These are phyloP conservation scores for Breynia disticha DNA, from an alignment of 441 rosid species.

Conservation along the genomic window DNA sequence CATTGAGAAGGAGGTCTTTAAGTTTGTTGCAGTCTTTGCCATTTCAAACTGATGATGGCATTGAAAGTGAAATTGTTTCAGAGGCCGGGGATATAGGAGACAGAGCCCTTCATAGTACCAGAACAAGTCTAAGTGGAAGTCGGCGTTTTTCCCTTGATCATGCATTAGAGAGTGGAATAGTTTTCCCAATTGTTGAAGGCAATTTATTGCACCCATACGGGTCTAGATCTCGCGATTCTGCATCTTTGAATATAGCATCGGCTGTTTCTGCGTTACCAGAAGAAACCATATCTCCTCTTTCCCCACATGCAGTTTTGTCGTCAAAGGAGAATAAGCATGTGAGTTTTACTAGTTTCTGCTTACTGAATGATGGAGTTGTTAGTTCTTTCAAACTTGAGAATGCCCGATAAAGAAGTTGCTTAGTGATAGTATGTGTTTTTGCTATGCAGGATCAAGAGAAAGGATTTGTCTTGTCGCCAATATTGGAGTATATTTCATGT, in stretches of 20 bases:
- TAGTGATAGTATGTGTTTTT: neutral
- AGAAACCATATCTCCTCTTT: constrained; percentile 41
- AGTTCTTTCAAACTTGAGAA: neutral
- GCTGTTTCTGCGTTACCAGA: constrained; percentile 25
- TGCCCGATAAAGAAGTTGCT: neutral
- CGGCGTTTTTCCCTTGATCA: constrained; percentile 31
- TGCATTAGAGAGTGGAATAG: constrained; percentile 31
- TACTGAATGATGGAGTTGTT: too few relatives aligned
- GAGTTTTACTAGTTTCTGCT: constrained; percentile 6
- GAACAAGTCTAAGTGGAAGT: constrained; percentile 40
- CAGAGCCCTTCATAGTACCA: constrained; percentile 48
- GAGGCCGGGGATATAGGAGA: constrained; percentile 92
- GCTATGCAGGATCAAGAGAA: constrained; percentile 30
- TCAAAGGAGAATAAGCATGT: constrained; percentile 25
- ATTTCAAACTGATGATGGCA: constrained; percentile 29
- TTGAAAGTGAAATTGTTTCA: constrained; percentile 54
- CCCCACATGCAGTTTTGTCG: constrained; percentile 32
- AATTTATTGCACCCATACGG: constrained; percentile 17
- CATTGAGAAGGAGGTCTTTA: constrained; percentile 35
- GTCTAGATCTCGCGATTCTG: constrained; percentile 19
- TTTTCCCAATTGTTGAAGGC: constrained; percentile 23
- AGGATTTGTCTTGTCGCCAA: constrained; percentile 25
- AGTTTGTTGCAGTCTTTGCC: constrained; percentile 27
- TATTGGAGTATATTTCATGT: constrained; percentile 48
- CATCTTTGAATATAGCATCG: constrained; percentile 19